phyloP scores from a whole-genome alignment of 805 yeast genomes.

The Myxozyma kluyveri region DNA sequence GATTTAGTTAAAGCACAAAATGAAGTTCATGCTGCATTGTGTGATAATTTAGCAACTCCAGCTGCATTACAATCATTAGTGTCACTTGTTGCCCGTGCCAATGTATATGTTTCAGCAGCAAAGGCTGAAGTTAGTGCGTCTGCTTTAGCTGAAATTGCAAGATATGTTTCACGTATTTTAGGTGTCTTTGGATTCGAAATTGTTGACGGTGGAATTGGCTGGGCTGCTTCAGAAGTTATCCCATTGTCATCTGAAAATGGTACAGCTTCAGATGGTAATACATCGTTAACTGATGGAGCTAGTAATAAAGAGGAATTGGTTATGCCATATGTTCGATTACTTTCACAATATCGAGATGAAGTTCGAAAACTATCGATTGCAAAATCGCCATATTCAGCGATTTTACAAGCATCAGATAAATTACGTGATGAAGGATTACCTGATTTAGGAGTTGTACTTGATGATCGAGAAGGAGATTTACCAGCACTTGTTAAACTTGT shows the following conservation, averaged over 20 bases:
- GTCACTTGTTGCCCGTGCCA: slow-evolving; percentile 68
- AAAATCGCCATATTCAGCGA: slow-evolving; percentile 48
- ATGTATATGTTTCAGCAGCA: slow-evolving; percentile 63
- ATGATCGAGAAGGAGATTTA: slow-evolving; percentile 66
- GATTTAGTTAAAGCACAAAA: slow-evolving; percentile 50
- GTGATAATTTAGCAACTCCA: slow-evolving; percentile 85
- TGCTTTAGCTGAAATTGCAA: slow-evolving; percentile 54
- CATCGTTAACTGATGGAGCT: slow-evolving; percentile 31
- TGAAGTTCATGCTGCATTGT: slow-evolving; percentile 71
- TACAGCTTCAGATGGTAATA: slow-evolving; percentile 42
- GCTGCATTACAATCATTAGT: slow-evolving; percentile 58
- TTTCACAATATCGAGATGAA: slow-evolving; percentile 77
- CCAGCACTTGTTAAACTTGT: slow-evolving; percentile 83
- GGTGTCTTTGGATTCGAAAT: slow-evolving; percentile 64
- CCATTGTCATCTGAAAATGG: not conserved
- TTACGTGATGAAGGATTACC: slow-evolving; percentile 71
- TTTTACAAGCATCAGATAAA: slow-evolving; percentile 69
- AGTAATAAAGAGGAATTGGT: slow-evolving; percentile 59
- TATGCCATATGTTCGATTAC: slow-evolving; percentile 74
- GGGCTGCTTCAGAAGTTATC: slow-evolving; percentile 46
- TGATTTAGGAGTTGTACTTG: slow-evolving; percentile 76
- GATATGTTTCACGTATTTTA: slow-evolving; percentile 69
- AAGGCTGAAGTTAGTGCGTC: slow-evolving; percentile 51
- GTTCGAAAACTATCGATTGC: slow-evolving; percentile 74
- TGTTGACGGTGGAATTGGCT: slow-evolving; percentile 61